phyloP scores from a whole-genome alignment of 2,329 filamentous ascomycete species.

The Penicillium sp. region DNA sequence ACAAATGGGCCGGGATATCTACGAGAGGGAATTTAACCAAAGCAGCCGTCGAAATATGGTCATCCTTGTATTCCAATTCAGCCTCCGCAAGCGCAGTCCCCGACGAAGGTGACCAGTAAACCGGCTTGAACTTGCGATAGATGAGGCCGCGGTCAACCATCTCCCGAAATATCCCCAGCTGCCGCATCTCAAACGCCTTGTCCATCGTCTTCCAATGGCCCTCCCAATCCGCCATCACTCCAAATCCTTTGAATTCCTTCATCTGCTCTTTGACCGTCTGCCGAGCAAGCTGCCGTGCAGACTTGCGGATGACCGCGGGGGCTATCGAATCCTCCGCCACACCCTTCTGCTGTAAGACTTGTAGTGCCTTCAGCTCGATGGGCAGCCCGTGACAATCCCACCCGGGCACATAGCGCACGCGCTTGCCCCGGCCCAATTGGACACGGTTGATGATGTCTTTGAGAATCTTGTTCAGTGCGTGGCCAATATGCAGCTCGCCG shows the following conservation, averaged over 20 bases:
- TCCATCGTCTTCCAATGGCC: slow-evolving; percentile 62
- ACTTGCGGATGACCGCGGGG: slow-evolving; percentile 49
- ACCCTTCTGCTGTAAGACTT: slow-evolving; percentile 45
- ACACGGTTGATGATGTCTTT: slow-evolving; percentile 89
- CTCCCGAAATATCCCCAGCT: slow-evolving; percentile 55
- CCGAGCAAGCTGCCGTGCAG: slow-evolving; percentile 53
- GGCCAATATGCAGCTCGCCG: slow-evolving; percentile 82
- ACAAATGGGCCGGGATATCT: slow-evolving; percentile 44
- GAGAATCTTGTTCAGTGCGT: slow-evolving; percentile 93
- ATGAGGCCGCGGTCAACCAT: slow-evolving; percentile 61
- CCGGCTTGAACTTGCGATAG: slow-evolving; percentile 58
- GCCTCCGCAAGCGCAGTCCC: slow-evolving; percentile 61
- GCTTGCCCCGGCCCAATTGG: slow-evolving; percentile 70
- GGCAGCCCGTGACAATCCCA: slow-evolving; percentile 98
- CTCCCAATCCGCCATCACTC: slow-evolving; percentile 62
- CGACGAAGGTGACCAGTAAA: slow-evolving; percentile 64
- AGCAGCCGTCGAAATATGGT: slow-evolving; percentile 57
- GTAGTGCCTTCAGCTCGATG: slow-evolving; percentile 92
- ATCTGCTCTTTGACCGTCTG: slow-evolving; percentile 57
- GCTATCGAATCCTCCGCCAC: slow-evolving; percentile 27
- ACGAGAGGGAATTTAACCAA: slow-evolving; percentile 69
- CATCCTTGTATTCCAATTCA: slow-evolving; percentile 61
- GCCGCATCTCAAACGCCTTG: slow-evolving; percentile 56
- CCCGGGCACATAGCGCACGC: slow-evolving; percentile 78
- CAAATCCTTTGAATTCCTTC: slow-evolving; percentile 56